Evolutionary conservation across 148 eudicot species (phyloP), one percentile per base, ranked within the genome.

Genomic region (Chenopodium quinoa): DNA sequence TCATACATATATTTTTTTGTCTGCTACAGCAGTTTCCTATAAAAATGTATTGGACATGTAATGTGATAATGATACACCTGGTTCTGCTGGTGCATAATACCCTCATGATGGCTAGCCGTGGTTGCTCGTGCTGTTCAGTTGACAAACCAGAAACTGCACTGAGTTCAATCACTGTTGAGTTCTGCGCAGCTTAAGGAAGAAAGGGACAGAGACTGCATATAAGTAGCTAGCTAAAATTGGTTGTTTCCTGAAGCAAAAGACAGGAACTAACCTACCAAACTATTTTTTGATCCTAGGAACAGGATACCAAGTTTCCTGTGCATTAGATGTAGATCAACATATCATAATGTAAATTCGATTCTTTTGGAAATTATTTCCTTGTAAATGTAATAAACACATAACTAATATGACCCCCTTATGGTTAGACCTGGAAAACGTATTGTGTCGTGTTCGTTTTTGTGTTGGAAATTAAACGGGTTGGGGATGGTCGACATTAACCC

Each of bases 321-420:
- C 70, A 40, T 48, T 16, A 14, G n/a, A 71, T 79, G 82, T 27
- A 37, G 22, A 40, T 71, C 31, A 32, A 56, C 67, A 23, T 31
- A 31, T 34, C 11, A 62, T 22, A 6, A 32, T 54, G 81, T 71
- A 54, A 56, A 71, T 54, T 13, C 29, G 34, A 48, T 22, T 79
- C 23, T 52, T 23, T 48, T 12, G 23, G 17, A 10, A 29, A 79
- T n/a, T 7, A 4, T 56, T 34, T 20, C 67, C 17, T 54, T 71
- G 81, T 79, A 71, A 54, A 79, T 79, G 67, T 56, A 31, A 4
- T 1, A 4, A 56, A 70, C 56, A 13, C 62, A 19, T 79, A 17
- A 13, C 32, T 34, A 60, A 17, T 32, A 10, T 29, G 66, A 52
- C 22, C 62, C n/a, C 10, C n/a, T 19, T 29, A 0, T 27, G 27